These are phyloP conservation scores for Colletotrichum sp. DNA, from an alignment of 2,329 filamentous ascomycete species.

Conservation along the genomic window DNA sequence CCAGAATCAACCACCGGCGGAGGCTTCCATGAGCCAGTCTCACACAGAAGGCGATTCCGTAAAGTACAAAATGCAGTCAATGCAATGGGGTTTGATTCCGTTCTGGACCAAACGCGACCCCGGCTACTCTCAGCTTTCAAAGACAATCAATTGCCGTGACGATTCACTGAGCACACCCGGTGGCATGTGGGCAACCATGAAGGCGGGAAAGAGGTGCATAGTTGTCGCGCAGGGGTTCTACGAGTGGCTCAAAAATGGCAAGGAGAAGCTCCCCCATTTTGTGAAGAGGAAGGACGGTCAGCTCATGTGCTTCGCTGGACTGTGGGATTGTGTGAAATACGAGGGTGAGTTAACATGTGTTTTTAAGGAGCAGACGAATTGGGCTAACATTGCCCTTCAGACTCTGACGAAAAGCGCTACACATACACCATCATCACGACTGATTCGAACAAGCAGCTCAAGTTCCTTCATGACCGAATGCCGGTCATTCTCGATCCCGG, in stretches of 20 bases:
- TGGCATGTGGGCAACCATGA: constrained; percentile 94
- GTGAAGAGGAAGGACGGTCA: constrained; percentile 81
- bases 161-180: constrained; percentile 78
- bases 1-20: not conserved
- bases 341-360: constrained; percentile 57
- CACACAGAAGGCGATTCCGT: constrained; percentile 30
- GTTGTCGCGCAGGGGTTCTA: constrained; percentile 93
- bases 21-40: constrained; percentile 24
- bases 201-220: constrained; percentile 84
- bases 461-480: constrained; percentile 93
- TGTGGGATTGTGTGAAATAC: constrained; percentile 89
- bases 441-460: constrained; percentile 79
- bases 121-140: constrained; percentile 77
- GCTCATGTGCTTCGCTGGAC: constrained; percentile 86
- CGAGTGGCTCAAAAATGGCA: constrained; percentile 88
- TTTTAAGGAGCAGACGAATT: not conserved
- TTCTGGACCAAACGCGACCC: constrained; percentile 91
- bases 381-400: constrained; percentile 27
- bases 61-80: constrained; percentile 83
- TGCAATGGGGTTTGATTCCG: constrained; percentile 96
- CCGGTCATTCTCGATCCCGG: constrained; percentile 86
- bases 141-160: constrained; percentile 93
- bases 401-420: constrained; percentile 72
- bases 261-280: constrained; percentile 85
- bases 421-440: constrained; percentile 97